These are phyloP conservation scores for Calonectria naviculata DNA, from an alignment of 2,329 filamentous ascomycete genomes.

Conservation along the genomic window DNA sequence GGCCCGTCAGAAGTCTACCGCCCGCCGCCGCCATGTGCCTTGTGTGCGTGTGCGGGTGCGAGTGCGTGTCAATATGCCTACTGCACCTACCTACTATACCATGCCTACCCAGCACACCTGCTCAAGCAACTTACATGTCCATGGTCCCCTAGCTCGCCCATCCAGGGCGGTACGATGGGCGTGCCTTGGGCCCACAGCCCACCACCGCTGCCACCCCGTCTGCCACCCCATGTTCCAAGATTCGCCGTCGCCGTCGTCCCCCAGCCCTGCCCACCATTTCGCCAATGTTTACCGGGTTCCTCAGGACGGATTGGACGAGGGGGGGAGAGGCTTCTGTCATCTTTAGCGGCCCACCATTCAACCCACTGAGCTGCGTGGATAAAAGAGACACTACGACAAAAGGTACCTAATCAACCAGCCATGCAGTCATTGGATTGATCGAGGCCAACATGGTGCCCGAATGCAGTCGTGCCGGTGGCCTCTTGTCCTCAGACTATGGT, in stretches of 20 bases:
- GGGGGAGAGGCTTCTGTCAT: not conserved
- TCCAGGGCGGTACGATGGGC: not conserved
- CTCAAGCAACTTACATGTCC: not conserved
- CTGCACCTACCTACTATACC: not conserved
- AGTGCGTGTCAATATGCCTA: not conserved
- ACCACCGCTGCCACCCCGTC: not conserved
- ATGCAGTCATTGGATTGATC: not conserved
- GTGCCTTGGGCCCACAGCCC: not conserved
- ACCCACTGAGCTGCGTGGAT: not conserved
- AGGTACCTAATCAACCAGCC: conserved; percentile 1
- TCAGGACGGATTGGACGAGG: not conserved
- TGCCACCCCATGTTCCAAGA: not conserved
- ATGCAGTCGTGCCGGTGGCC: not conserved
- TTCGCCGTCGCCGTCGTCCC: not conserved
- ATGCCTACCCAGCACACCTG: not conserved
- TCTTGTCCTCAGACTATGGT: not conserved
- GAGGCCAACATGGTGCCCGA: not conserved
- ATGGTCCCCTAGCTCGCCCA: not conserved
- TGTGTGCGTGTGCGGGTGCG: not conserved
- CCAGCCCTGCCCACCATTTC: not conserved
- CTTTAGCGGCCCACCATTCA: conserved; percentile 2
- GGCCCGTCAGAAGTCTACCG: not conserved
- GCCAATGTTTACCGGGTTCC: no score
- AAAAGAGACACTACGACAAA: not conserved
- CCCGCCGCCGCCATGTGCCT: not conserved